These are phyloP conservation scores for Cyclotella atomus DNA, from an alignment of 108 stramenopile species.

Conservation along the genomic window DNA sequence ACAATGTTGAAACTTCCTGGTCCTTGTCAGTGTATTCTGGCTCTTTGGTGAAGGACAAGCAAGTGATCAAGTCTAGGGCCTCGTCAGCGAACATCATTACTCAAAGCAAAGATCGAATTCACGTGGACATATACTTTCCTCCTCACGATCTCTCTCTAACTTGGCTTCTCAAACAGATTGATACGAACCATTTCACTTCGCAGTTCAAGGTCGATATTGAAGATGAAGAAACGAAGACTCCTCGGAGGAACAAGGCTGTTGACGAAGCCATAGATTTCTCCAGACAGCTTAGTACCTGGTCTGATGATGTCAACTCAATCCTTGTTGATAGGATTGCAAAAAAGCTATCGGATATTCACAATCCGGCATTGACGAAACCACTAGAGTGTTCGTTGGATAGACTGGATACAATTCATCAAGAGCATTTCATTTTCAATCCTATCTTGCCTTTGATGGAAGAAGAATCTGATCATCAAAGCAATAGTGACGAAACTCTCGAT, in stretches of 20 bases:
- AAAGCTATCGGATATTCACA: constrained; percentile 13
- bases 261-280: constrained; percentile 58
- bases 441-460: constrained; percentile 70
- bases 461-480: neutral
- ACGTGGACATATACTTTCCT: constrained; percentile 1
- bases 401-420: neutral
- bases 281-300: constrained; percentile 39
- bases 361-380: constrained; percentile 35
- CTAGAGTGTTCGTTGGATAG: neutral
- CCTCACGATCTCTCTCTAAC: constrained; percentile 66
- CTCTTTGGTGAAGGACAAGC: constrained; percentile 44
- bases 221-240: constrained; percentile 58
- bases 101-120: constrained; percentile 32
- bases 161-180: constrained; percentile 70
- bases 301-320: neutral
- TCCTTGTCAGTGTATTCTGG: constrained; percentile 52
- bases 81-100: constrained; percentile 50
- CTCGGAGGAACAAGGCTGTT: constrained; percentile 64
- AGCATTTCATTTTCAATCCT: constrained; percentile 58
- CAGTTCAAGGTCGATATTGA: constrained; percentile 61
- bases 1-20: constrained; percentile 50
- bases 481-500: constrained; percentile 1
- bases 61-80: constrained; percentile 46
- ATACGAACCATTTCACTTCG: constrained; percentile 28
- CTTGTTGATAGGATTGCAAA: constrained; percentile 4